Base-by-base conservation (phyloP, 306 rosid genomes). In the Purshia tridentata region DNA sequence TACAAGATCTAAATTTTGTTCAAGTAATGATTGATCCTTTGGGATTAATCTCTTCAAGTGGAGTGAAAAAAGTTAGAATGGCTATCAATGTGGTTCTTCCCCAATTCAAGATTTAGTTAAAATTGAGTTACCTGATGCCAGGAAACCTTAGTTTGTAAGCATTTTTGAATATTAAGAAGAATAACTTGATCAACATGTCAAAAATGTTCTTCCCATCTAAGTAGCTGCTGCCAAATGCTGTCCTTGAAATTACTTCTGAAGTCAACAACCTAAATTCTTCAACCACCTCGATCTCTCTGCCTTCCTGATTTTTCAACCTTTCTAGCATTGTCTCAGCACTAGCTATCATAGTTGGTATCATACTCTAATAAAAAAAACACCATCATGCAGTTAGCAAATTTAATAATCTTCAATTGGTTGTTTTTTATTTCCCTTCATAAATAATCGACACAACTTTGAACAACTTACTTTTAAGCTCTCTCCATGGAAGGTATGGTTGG, bases 401-500 rank as follows among this genome's bases (percentile, higher is more conserved):
- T 14, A 10, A 10, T 56, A 0, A 23, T 29, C 35, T 42, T 42
- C 10, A 44, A 46, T 45, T 65, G 8, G 2, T 48, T 2, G 2
- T 42, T 2, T 0, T 41, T 54, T 6, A 23, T 70, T 1, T 41
- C 1, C 20, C 4, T 46, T 55, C 15, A 57, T 55, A 20, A 20
- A 54, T 3, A 12, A 29, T 29, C 2, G 35, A 29, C 35, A 29
- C 35, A 49, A 51, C 39, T 3, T 1, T 23, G 9, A 47, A 72
- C 16, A 61, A 40, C 73, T 73, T 72, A 81, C 85, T 46, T 72
- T 84, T 37, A 84, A 74, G 67, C 75, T 84, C 45, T 81, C 83
- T 6, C 65, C 78, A 78, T 84, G 88, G 23, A 84, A 78, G 20
- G 83, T 81, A 67, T 20, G 55, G 20, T 78, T 75, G 23, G 83